Base-by-base conservation (phyloP, 2,329 filamentous ascomycete species). In the Neonectria neomacrospora region DNA sequence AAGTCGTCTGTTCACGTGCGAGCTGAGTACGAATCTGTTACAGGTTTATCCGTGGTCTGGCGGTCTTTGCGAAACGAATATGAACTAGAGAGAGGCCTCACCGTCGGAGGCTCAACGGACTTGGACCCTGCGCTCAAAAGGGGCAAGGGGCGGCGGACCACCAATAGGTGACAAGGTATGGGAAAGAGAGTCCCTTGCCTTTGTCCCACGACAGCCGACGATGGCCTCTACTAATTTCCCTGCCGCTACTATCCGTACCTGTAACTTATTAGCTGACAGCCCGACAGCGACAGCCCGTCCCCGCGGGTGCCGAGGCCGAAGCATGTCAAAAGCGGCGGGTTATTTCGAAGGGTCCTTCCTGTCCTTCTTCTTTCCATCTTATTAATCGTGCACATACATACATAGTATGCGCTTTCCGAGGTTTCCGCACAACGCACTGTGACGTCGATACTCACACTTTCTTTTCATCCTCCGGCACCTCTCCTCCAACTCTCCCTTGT, bases 301-400 rank as follows among this genome's bases (percentile, higher is more conserved):
- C 47, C 47, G 47, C 47, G 47, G 47, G 18, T 32, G 47, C 47
- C 47, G 28, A 50, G 47, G 47, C 47, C 47, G 47, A 50, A 20
- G 28, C 28, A n/a, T 7, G 12, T 30, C 28, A 50, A 32, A 50
- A 50, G 37, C 44, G 14, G 42, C 42, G 12, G 7, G 42, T 28
- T 50, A 18, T 12, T 14, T n/a, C 3, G 2, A 5, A 9, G 8
- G 6, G 32, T 28, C 28, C 4, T 34, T 26, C 22, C 16, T 14
- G 18, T 22, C 47, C n/a, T 32, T 9, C 1, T 28, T 47, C 22
- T 47, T 26, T 28, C 44, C 14, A 28, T 26, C 22, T n/a, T 22
- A 47, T 41, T 18, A 32, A 12, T 32, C 16, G 34, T 37, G 14
- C 14, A n/a, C 34, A n/a, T n/a, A n/a, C n/a, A n/a, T n/a, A n/a